phyloP scores from a whole-genome alignment of 1,139 yeast species.

The Geotrichum bryndzae region DNA sequence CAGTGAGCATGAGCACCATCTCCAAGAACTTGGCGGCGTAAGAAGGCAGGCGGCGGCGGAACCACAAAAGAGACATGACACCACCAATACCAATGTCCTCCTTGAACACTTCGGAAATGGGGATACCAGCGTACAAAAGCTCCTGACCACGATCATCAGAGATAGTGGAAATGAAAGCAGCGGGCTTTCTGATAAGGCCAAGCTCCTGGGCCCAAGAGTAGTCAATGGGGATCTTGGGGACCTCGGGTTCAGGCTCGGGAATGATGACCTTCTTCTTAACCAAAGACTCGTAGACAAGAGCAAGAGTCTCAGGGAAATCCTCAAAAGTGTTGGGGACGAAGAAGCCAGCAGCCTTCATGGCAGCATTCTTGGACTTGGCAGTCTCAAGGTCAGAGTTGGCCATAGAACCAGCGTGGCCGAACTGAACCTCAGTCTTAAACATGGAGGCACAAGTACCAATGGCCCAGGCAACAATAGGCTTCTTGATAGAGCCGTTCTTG shows the following conservation, averaged over 20 bases:
- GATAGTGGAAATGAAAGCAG: constrained; percentile 44
- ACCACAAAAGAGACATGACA: constrained; percentile 45
- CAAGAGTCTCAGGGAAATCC: constrained; percentile 41
- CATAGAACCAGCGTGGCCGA: constrained; percentile 46
- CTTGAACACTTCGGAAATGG: constrained; percentile 44
- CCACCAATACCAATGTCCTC: constrained; percentile 46
- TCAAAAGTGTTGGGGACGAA: constrained; percentile 44
- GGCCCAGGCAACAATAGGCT: constrained; percentile 47
- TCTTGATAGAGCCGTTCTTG: constrained; percentile 40
- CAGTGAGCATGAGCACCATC: constrained; percentile 45
- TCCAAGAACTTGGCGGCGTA: constrained; percentile 44
- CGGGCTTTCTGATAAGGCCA: constrained; percentile 45
- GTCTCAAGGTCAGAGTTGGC: constrained; percentile 45
- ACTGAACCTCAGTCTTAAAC: constrained; percentile 47
- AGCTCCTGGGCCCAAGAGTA: constrained; percentile 46
- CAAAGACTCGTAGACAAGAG: constrained; percentile 36
- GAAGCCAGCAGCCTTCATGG: constrained; percentile 45
- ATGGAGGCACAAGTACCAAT: constrained; percentile 45
- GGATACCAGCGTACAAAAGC: constrained; percentile 43
- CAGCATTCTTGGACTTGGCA: constrained; percentile 41
- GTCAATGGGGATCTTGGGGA: constrained; percentile 45
- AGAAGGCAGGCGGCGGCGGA: constrained; percentile 41
- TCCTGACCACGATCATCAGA: constrained; percentile 47
- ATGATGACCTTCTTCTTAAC: constrained; percentile 38
- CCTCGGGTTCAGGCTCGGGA: constrained; percentile 41